Evolutionary conservation across 768 basidiomycete genomes (phyloP).

Genomic region (Rhizopogon vinicolor): DNA sequence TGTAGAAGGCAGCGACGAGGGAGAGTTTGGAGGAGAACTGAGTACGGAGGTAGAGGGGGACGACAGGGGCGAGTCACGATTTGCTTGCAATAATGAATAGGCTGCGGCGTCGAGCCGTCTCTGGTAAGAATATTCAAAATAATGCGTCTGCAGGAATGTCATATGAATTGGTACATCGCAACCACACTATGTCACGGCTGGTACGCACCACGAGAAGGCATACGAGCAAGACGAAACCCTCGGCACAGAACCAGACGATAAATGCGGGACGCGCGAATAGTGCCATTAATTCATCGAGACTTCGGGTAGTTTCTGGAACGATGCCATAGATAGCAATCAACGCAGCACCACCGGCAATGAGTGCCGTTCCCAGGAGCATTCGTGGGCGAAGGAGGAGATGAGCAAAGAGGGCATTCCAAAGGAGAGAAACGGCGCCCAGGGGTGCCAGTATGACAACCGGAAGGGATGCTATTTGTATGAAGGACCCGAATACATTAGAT

Average conservation of each 20-base stretch:
- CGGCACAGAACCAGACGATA: conserved; percentile 73
- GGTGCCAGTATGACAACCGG: conserved; percentile 95
- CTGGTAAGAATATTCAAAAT: conserved; percentile 58
- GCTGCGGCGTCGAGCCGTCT: conserved; percentile 25
- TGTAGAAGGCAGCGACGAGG: conserved; percentile 26
- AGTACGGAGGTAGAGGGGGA: conserved; percentile 18
- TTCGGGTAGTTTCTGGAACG: conserved; percentile 82
- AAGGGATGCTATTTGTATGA: conserved; percentile 90
- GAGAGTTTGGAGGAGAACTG: conserved; percentile 32
- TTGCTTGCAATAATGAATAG: conserved; percentile 2
- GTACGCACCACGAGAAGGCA: conserved; percentile 60
- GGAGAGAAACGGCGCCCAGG: conserved; percentile 84
- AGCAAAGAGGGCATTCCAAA: conserved; percentile 95
- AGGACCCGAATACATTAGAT: conserved; percentile 82
- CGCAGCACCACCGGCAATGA: conserved; percentile 86
- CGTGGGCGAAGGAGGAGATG: conserved; percentile 73
- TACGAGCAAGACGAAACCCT: conserved; percentile 54
- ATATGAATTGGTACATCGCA: not conserved
- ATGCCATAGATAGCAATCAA: conserved; percentile 91
- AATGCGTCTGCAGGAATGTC: conserved; percentile 54
- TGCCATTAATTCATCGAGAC: conserved; percentile 76
- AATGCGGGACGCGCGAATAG: conserved; percentile 77
- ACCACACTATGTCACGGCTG: not conserved
- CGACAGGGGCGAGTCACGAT: conserved; percentile 1
- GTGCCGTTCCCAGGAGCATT: conserved; percentile 81